These are phyloP conservation scores for Quercus lobata DNA, from an alignment of 331 rosid species.

Conservation along the genomic window DNA sequence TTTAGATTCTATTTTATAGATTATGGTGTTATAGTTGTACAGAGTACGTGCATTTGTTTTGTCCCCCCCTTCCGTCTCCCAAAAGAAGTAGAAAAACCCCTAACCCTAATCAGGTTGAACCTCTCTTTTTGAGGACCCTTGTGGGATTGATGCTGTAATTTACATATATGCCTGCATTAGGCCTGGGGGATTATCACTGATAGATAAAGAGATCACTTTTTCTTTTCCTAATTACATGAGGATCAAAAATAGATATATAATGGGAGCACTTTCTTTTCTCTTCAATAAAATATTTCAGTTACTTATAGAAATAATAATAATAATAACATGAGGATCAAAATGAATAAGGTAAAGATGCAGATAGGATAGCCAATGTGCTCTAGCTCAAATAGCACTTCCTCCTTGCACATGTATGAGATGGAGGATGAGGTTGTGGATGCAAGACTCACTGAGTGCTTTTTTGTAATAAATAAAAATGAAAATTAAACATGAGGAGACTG, in stretches of 20 bases:
- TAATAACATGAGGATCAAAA: too few relatives aligned
- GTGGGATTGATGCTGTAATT: background rate
- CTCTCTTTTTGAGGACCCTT: background rate
- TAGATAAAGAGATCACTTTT: too few relatives aligned
- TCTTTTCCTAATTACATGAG: too few relatives aligned
- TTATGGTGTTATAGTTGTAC: slow-evolving; percentile 15
- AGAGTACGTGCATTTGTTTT: slow-evolving; percentile 5
- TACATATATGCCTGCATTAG: too few relatives aligned
- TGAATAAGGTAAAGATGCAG: background rate
- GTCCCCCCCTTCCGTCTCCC: too few relatives aligned
- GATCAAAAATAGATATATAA: too few relatives aligned
- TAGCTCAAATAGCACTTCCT: background rate
- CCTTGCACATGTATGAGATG: background rate
- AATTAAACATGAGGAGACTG: background rate
- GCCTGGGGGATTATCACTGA: too few relatives aligned
- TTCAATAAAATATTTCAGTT: too few relatives aligned
- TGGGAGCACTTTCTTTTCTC: too few relatives aligned
- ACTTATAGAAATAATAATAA: too few relatives aligned
- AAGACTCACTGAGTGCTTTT: background rate
- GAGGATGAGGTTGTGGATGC: background rate
- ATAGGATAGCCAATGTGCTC: background rate
- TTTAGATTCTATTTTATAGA: background rate
- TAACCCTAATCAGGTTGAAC: background rate
- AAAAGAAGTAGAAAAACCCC: too few relatives aligned
- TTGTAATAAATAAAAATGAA: background rate